Evolutionary conservation across 2,329 filamentous ascomycete genomes (phyloP), one percentile per base, ranked within the genome.

Genomic region (Drechslerella dactyloides): DNA sequence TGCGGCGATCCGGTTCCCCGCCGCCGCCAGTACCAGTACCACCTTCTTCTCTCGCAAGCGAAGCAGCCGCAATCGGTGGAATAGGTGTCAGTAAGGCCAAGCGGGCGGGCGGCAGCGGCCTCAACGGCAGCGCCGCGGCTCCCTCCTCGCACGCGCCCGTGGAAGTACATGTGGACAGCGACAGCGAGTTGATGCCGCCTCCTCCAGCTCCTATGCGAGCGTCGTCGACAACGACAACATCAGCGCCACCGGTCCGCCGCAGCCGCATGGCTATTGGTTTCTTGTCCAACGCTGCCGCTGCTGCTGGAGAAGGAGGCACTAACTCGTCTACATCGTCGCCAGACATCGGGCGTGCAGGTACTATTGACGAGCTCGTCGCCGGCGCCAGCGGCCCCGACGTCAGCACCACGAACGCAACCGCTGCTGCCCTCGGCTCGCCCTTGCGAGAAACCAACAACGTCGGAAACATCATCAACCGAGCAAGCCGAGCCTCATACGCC

Each of bases 221-320:
- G 37, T 73, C 57, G 23, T 65, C 69, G 56, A 66, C 51, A 54
- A 27, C 58, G 35, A 52, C 62, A 57, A 66, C 69, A 68, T 53
- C 60, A 52, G 69, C 69, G 69, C 69, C 69, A 56, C 69, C 69
- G 63, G 63, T 73, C 62, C 69, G 69, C 69, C 66, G 63, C 60
- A 73, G 69, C 63, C 63, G 69, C 56, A 73, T 73, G 69, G 63
- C 69, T 37, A 73, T 73, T 63, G 69, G 69, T 66, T 73, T 73
- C 58, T 53, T 73, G 24, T 65, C 69, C 33, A 73, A 73, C 56
- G 27, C 27, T 8, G 27, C 27, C 8, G 27, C 27, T 33, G 27
- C 27, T 48, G 44, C 44, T 61, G 68, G 60, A 65, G 68, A 72
- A 56, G 68, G 68, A 64, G 68, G 68, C 58, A 59, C 68, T 72